Conservation (phyloP, 805 yeast species). For the Wickerhamiella musiphila region DNA sequence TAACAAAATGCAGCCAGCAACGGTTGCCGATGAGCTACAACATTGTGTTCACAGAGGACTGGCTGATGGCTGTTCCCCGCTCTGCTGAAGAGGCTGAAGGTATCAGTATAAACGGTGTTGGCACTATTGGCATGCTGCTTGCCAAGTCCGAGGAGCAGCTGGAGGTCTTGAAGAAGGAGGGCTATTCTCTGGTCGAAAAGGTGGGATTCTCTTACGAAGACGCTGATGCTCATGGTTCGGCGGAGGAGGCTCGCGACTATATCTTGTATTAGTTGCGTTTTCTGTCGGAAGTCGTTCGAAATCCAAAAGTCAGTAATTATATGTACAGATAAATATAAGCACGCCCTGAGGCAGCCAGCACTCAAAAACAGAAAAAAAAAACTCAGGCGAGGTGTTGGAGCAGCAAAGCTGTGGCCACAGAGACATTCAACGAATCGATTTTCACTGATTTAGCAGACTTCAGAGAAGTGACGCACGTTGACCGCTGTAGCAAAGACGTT, state of each 20-base stretch:
- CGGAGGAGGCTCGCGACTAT: slow-evolving; percentile 10
- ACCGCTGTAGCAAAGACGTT: slow-evolving; percentile 34
- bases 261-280: slow-evolving; percentile 12
- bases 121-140: slow-evolving; percentile 58
- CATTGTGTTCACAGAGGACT: slow-evolving; percentile 60
- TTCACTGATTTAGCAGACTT: slow-evolving; percentile 1
- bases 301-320: too few species aligned
- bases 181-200: slow-evolving; percentile 10
- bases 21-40: slow-evolving; percentile 45
- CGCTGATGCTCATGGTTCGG: slow-evolving; percentile 7
- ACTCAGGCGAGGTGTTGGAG: too few species aligned
- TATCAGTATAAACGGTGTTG: slow-evolving; percentile 64
- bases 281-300: too few species aligned
- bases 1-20: slow-evolving; percentile 34
- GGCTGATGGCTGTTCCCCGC: slow-evolving; percentile 82
- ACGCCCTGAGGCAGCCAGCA: background rate
- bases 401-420: slow-evolving; percentile 71
- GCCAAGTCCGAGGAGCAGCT: slow-evolving; percentile 45
- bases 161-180: slow-evolving; percentile 6
- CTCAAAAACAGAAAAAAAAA: background rate
- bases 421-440: slow-evolving; percentile 74
- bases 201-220: slow-evolving; percentile 14
- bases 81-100: slow-evolving; percentile 29
- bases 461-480: slow-evolving; percentile 17
- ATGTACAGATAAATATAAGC: too few species aligned